These are phyloP conservation scores for Phallus indusiatus DNA, from an alignment of 768 basidiomycete genomes.

Conservation along the genomic window DNA sequence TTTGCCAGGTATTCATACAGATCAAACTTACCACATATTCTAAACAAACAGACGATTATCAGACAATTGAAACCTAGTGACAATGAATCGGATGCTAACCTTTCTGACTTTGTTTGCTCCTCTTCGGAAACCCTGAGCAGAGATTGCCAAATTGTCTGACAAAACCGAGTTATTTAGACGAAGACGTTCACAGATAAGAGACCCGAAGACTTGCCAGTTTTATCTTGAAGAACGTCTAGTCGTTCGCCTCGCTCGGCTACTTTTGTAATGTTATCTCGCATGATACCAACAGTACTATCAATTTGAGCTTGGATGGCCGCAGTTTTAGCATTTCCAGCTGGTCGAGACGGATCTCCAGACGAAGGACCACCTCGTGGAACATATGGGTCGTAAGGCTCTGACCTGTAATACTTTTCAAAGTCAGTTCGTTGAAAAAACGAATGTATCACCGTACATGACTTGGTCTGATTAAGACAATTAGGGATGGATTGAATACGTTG, in stretches of 20 bases:
- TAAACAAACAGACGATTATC: constrained; percentile 22
- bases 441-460: background rate
- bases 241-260: constrained; percentile 93
- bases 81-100: constrained; percentile 37
- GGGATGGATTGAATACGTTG: background rate
- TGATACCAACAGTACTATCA: constrained; percentile 93
- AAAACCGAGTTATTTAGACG: background rate
- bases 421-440: background rate
- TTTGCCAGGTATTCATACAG: background rate
- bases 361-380: constrained; percentile 75
- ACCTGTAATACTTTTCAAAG: constrained; percentile 54
- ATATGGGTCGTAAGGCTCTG: constrained; percentile 98
- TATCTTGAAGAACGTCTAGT: constrained; percentile 90
- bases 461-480: background rate
- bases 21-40: constrained; percentile 80
- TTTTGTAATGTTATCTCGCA: constrained; percentile 96
- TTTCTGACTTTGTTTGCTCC: constrained; percentile 97
- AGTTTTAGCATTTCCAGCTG: constrained; percentile 62
- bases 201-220: constrained; percentile 70
- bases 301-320: constrained; percentile 96
- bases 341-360: constrained; percentile 38
- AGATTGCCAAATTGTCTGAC: constrained; percentile 90
- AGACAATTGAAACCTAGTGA: constrained; percentile 22
- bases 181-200: background rate
- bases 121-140: constrained; percentile 97